A percentile compares a stretch with the other conserved stretches of the same genome.
phyloP scores from a whole-genome alignment of 768 basidiomycete species.

The Royoungia palumana region DNA sequence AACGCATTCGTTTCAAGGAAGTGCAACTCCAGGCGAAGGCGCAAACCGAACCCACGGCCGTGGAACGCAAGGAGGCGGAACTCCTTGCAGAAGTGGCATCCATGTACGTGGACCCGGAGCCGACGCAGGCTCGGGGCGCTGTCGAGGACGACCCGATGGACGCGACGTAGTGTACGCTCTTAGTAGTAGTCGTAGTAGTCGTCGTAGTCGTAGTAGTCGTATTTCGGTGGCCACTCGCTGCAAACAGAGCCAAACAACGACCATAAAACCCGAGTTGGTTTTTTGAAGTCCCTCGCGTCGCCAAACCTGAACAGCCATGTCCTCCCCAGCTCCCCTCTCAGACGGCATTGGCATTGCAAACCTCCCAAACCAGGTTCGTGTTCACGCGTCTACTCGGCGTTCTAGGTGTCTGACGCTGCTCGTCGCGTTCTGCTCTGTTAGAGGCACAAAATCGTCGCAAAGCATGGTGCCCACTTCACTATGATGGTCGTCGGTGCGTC shows the following conservation, averaged over 20 bases:
- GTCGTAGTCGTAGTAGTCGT: too few species aligned
- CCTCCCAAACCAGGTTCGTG: conserved; percentile 91
- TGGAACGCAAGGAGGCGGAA: conserved; percentile 4
- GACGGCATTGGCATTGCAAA: conserved; percentile 95
- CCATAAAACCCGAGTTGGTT: conserved; percentile 24
- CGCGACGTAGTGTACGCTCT: conserved; percentile 1
- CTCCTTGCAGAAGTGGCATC: conserved; percentile 19
- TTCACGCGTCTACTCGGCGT: neutral
- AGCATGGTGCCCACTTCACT: conserved; percentile 96
- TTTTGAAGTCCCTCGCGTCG: conserved; percentile 18
- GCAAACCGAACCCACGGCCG: conserved; percentile 25
- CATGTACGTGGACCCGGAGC: conserved; percentile 19
- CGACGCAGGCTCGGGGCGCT: conserved; percentile 1
- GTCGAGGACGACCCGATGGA: conserved; percentile 23
- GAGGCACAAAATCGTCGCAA: conserved; percentile 99
- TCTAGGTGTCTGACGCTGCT: neutral
- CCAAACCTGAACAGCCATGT: conserved; percentile 22
- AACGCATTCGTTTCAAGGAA: conserved; percentile 71
- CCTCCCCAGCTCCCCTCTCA: conserved; percentile 34
- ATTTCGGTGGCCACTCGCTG: conserved; percentile 14
- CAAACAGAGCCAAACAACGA: conserved; percentile 27
- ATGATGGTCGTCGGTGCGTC: conserved; percentile 93
- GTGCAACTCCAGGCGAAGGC: conserved; percentile 50
- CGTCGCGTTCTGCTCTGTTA: conserved; percentile 31
- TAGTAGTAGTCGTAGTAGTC: too few species aligned